These are phyloP conservation scores for Xylogone sp. DNA, from an alignment of 2,329 filamentous ascomycete species.

Conservation along the genomic window DNA sequence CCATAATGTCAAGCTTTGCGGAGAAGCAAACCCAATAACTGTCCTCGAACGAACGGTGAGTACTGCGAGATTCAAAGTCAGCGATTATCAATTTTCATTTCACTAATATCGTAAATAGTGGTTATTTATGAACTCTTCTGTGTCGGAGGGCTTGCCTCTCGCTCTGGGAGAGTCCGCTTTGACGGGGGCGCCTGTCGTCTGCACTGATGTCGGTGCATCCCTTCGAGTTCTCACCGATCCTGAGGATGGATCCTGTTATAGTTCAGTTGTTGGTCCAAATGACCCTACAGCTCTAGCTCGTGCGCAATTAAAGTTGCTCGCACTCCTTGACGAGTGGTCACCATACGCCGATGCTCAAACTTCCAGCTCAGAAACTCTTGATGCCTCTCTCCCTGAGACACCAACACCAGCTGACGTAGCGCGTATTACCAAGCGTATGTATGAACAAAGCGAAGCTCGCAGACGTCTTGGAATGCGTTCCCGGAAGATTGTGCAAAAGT, in stretches of 20 bases:
- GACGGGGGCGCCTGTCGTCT: slow-evolving; percentile 51
- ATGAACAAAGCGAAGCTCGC: slow-evolving; percentile 51
- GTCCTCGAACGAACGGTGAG: slow-evolving; percentile 38
- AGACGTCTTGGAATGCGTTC: slow-evolving; percentile 55
- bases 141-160: slow-evolving; percentile 52
- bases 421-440: slow-evolving; percentile 51
- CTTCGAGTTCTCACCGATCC: slow-evolving; percentile 53
- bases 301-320: slow-evolving; percentile 59
- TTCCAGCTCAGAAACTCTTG: slow-evolving; percentile 39
- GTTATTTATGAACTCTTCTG: slow-evolving; percentile 53
- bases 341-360: slow-evolving; percentile 53
- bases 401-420: slow-evolving; percentile 46
- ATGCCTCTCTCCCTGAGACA: slow-evolving; percentile 42
- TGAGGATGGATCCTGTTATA: slow-evolving; percentile 46
- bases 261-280: slow-evolving; percentile 61
- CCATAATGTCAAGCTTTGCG: slow-evolving; percentile 28
- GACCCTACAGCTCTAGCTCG: slow-evolving; percentile 52
- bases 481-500: slow-evolving; percentile 54
- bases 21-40: slow-evolving; percentile 36
- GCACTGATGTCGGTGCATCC: slow-evolving; percentile 53
- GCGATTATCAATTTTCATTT: not conserved
- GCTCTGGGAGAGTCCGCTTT: slow-evolving; percentile 55
- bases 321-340: slow-evolving; percentile 58
- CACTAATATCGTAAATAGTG: slow-evolving; percentile 22
- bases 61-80: slow-evolving; percentile 20